A percentile compares a stretch with the other conserved stretches of the same genome.
These are phyloP conservation scores for Tillandsia fasciculata DNA, from an alignment of 176 grass and related monocot genomes.

Conservation along the genomic window DNA sequence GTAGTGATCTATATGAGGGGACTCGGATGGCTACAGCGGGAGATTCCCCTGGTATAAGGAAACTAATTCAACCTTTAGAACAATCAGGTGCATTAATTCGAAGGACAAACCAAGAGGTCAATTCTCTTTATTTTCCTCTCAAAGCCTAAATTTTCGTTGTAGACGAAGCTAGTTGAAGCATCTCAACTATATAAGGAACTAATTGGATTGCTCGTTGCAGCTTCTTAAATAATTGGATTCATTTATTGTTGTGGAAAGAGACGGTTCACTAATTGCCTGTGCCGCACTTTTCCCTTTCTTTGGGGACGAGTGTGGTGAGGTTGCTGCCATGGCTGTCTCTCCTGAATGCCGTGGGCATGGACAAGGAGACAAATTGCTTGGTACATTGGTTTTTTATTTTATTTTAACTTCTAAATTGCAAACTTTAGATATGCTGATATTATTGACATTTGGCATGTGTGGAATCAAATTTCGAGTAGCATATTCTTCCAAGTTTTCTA, in stretches of 20 bases:
- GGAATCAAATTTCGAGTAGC: neutral
- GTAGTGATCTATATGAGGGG: slow-evolving; percentile 88
- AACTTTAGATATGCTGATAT: no score
- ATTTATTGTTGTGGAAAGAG: slow-evolving; percentile 76
- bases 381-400: slow-evolving; percentile 18
- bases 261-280: slow-evolving; percentile 85
- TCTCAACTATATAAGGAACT: slow-evolving; percentile 9
- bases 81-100: slow-evolving; percentile 65
- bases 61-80: slow-evolving; percentile 69
- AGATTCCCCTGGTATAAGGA: slow-evolving; percentile 82
- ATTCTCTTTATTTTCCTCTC: neutral
- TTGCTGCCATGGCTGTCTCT: slow-evolving; percentile 89
- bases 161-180: neutral
- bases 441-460: neutral
- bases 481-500: neutral
- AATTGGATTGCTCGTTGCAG: slow-evolving; percentile 27
- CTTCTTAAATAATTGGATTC: slow-evolving; percentile 48
- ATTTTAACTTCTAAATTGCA: no score
- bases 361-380: slow-evolving; percentile 95
- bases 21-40: slow-evolving; percentile 59
- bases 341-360: slow-evolving; percentile 88
- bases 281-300: slow-evolving; percentile 78
- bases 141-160: no score
- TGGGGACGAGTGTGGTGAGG: slow-evolving; percentile 79
- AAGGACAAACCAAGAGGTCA: slow-evolving; percentile 67